A percentile compares a stretch with the other conserved stretches of the same genome.
Conservation (phyloP, 495 filamentous ascomycete genomes). For the Emericellopsis terricola region DNA sequence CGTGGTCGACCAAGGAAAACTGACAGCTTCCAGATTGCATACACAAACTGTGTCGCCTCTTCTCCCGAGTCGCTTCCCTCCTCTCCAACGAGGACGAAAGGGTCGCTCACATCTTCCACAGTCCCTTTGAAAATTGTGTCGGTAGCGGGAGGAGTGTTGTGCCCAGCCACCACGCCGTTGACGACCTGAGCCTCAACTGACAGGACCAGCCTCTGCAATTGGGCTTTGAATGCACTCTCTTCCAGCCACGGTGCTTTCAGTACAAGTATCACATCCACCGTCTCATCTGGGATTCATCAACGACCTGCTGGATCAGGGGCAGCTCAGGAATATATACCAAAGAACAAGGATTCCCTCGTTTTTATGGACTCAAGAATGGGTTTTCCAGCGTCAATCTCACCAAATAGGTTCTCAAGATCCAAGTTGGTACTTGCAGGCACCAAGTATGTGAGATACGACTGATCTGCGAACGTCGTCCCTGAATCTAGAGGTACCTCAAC, state of each 20-base stretch:
- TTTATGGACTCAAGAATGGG: slow-evolving; percentile 29
- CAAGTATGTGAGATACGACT: slow-evolving; percentile 59
- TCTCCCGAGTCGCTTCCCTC: slow-evolving; percentile 12
- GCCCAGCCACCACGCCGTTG: slow-evolving; percentile 30
- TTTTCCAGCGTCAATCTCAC: slow-evolving; percentile 18
- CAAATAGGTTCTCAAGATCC: slow-evolving; percentile 41
- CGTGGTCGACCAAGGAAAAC: slow-evolving; percentile 63
- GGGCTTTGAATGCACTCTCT: slow-evolving; percentile 36
- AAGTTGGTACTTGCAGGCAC: slow-evolving; percentile 54
- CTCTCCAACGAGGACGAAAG: slow-evolving; percentile 34
- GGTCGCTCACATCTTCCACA: slow-evolving; percentile 40
- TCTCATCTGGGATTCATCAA: slow-evolving; percentile 44
- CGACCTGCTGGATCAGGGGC: neutral
- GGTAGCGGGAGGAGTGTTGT: slow-evolving; percentile 29
- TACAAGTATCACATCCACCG: slow-evolving; percentile 51
- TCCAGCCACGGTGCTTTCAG: slow-evolving; percentile 48
- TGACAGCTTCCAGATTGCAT: slow-evolving; percentile 65
- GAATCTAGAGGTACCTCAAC: neutral
- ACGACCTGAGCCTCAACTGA: slow-evolving; percentile 55
- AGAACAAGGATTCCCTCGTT: slow-evolving; percentile 34
- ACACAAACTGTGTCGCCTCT: slow-evolving; percentile 26
- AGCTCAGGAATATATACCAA: slow-evolving; percentile 34
- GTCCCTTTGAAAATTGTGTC: slow-evolving; percentile 49
- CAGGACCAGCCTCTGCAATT: slow-evolving; percentile 44
- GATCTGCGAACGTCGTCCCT: slow-evolving; percentile 41